These are phyloP conservation scores for Cardamine chenopodiifolia DNA, from an alignment of 345 rosid genomes.

Conservation along the genomic window DNA sequence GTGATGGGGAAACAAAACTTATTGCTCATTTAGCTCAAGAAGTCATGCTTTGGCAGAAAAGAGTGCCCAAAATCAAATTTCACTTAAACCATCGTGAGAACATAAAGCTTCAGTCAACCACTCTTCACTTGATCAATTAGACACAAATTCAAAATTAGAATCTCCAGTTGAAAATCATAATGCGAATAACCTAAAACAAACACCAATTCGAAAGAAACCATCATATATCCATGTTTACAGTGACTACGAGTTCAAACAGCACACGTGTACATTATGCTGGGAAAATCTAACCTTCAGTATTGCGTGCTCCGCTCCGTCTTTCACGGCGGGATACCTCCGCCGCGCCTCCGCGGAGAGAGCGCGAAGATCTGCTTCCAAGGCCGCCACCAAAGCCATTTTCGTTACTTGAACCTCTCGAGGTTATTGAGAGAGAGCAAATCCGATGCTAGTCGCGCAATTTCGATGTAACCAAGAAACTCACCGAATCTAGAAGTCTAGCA, in stretches of 20 bases:
- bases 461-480: neutral
- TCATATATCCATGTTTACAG: slow-evolving; percentile 24
- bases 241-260: slow-evolving; percentile 15
- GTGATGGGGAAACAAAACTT: no score
- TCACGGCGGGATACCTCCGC: slow-evolving; percentile 87
- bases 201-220: slow-evolving; percentile 1
- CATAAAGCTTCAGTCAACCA: no score
- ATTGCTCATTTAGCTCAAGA: slow-evolving; percentile 12
- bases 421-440: slow-evolving; percentile 17
- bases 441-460: slow-evolving; percentile 21
- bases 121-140: no score
- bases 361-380: slow-evolving; percentile 94
- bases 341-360: slow-evolving; percentile 98
- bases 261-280: neutral
- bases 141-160: neutral
- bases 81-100: no score
- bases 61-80: neutral
- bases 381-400: slow-evolving; percentile 90
- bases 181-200: slow-evolving; percentile 7
- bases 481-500: slow-evolving; percentile 15
- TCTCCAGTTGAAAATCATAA: neutral
- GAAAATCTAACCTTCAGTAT: slow-evolving; percentile 67
- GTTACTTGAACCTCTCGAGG: slow-evolving; percentile 29
- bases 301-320: slow-evolving; percentile 96
- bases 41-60: neutral